These are phyloP conservation scores for Yamadazyma philogaea DNA, from an alignment of 805 yeast genomes.

Conservation along the genomic window DNA sequence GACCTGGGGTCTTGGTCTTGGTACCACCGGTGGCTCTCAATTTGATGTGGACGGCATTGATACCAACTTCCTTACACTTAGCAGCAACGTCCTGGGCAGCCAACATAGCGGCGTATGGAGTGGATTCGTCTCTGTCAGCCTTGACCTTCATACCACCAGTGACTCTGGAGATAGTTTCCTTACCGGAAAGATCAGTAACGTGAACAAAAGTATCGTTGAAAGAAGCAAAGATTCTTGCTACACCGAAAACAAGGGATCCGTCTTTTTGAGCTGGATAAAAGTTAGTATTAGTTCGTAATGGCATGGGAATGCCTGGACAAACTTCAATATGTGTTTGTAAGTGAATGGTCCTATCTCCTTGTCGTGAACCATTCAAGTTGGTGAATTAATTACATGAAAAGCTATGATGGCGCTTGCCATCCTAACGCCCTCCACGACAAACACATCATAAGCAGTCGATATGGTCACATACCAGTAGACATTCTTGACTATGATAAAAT, in stretches of 20 bases:
- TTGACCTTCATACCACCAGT: conserved; percentile 99
- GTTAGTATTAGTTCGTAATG: conserved; percentile 16
- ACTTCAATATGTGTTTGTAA: not conserved
- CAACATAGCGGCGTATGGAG: conserved; percentile 99
- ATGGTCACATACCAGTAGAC: conserved; percentile 34
- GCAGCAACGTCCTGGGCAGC: conserved; percentile 99
- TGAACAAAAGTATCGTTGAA: conserved; percentile 99
- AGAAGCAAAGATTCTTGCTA: conserved; percentile 99
- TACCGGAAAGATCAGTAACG: conserved; percentile 98
- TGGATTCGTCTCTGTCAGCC: conserved; percentile 99
- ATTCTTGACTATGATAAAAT: conserved; percentile 21
- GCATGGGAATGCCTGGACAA: not conserved
- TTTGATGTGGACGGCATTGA: conserved; percentile 98
- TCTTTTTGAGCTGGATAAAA: conserved; percentile 44
- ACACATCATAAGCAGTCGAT: not conserved
- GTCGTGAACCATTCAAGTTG: too few relatives aligned
- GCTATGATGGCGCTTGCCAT: too few relatives aligned
- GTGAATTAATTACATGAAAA: not conserved
- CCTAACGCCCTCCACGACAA: not conserved
- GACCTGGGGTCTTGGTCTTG: conserved; percentile 99
- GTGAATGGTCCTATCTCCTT: not conserved
- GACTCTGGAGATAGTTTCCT: conserved; percentile 99
- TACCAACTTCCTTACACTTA: conserved; percentile 99
- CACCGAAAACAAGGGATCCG: conserved; percentile 99
- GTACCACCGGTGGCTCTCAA: conserved; percentile 99